Evolutionary conservation across 495 filamentous ascomycete species (phyloP).

Genomic region (Tuber melanosporum): DNA sequence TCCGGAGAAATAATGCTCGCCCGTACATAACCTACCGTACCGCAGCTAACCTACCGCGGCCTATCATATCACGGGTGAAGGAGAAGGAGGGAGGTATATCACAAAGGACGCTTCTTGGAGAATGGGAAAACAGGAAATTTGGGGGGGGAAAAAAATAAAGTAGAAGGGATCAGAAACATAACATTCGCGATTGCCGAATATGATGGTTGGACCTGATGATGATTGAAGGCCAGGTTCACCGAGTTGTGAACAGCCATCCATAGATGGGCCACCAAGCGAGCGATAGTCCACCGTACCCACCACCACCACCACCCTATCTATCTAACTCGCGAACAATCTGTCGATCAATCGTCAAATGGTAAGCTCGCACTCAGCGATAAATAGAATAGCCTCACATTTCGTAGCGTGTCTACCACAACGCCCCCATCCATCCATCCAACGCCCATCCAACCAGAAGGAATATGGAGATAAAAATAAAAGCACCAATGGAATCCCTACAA

Average conservation of each 20-base stretch:
- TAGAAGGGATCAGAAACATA: not conserved
- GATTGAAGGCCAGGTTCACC: not conserved
- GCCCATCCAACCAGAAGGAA: not conserved
- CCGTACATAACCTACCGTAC: not conserved
- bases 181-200: constrained; percentile 4
- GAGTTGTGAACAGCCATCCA: not conserved
- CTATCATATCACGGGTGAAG: not conserved
- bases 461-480: not conserved
- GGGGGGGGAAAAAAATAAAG: not conserved
- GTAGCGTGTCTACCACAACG: not conserved
- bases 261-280: not conserved
- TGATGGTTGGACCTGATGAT: not conserved
- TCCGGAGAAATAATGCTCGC: constrained; percentile 6
- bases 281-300: not conserved
- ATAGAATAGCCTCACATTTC: constrained; percentile 2
- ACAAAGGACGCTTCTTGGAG: not conserved
- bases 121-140: not conserved
- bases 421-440: not conserved
- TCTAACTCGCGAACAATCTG: not conserved
- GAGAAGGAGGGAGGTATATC: not conserved
- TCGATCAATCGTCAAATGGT: constrained; percentile 1
- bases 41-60: not conserved
- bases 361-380: not conserved
- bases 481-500: not conserved
- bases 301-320: not conserved